Evolutionary conservation across 441 rosid genomes (phyloP).

Genomic region (Croton laevigatus): DNA sequence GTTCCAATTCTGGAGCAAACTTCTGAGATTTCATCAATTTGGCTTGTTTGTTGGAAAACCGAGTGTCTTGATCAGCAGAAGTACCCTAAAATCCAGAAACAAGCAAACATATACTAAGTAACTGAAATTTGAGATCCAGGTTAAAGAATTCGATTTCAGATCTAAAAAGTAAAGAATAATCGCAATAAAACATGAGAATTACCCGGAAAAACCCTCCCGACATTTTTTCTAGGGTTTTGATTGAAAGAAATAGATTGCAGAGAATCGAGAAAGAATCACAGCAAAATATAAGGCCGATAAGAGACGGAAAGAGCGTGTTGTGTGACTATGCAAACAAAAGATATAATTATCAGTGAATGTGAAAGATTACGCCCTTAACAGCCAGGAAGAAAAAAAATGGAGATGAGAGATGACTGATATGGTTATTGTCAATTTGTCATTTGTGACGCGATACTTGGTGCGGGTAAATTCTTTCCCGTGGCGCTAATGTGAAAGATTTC

Average conservation of each 20-base stretch:
- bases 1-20: constrained; percentile 82
- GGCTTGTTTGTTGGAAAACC: constrained; percentile 98
- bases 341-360: not conserved
- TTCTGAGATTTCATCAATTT: constrained; percentile 92
- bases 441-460: too few species aligned
- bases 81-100: constrained; percentile 57
- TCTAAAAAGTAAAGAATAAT: not conserved
- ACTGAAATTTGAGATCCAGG: constrained; percentile 23
- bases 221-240: constrained; percentile 59
- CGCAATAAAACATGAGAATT: not conserved
- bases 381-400: too few species aligned
- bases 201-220: constrained; percentile 97
- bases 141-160: constrained; percentile 7
- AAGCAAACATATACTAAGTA: not conserved
- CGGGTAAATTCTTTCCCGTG: too few species aligned
- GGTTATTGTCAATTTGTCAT: too few species aligned
- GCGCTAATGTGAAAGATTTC: too few species aligned
- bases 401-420: too few species aligned
- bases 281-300: not conserved
- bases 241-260: not conserved
- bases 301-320: not conserved
- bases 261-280: not conserved
- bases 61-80: constrained; percentile 96
- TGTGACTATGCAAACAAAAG: not conserved
- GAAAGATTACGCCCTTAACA: not conserved